Conservation (phyloP, 2,329 filamentous ascomycete genomes). For the Nannizzia gypsea region DNA sequence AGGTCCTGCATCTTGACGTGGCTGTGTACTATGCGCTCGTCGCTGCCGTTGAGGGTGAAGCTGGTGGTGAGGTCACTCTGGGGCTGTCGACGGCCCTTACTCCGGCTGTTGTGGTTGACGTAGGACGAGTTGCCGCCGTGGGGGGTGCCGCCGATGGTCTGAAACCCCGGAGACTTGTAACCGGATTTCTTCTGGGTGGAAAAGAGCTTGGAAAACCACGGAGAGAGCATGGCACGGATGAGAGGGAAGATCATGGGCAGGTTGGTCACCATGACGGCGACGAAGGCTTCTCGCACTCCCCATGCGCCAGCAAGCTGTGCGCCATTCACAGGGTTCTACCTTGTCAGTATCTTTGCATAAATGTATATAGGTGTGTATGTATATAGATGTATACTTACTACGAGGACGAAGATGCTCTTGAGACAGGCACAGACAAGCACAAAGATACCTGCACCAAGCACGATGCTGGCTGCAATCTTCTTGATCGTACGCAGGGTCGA, state of each 20-base stretch:
- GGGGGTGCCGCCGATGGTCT: slow-evolving; percentile 31
- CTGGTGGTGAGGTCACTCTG: slow-evolving; percentile 18
- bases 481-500: slow-evolving; percentile 39
- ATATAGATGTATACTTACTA: slow-evolving; percentile 19
- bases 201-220: slow-evolving; percentile 15
- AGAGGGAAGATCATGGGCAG: slow-evolving; percentile 34
- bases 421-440: slow-evolving; percentile 45
- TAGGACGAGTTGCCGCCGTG: slow-evolving; percentile 17
- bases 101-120: background rate
- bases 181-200: slow-evolving; percentile 15
- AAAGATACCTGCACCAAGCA: slow-evolving; percentile 47
- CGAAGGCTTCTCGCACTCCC: slow-evolving; percentile 37
- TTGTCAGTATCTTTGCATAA: slow-evolving; percentile 8
- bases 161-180: slow-evolving; percentile 21
- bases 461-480: slow-evolving; percentile 42
- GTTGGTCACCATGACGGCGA: slow-evolving; percentile 35
- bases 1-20: slow-evolving; percentile 33
- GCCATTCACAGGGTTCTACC: slow-evolving; percentile 19
- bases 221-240: slow-evolving; percentile 20
- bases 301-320: slow-evolving; percentile 33
- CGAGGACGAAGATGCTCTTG: slow-evolving; percentile 42
- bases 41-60: slow-evolving; percentile 34
- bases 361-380: background rate
- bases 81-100: background rate
- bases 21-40: slow-evolving; percentile 35